Conservation (phyloP, 2,329 filamentous ascomycete genomes). For the Corniculantispora saksenae region DNA sequence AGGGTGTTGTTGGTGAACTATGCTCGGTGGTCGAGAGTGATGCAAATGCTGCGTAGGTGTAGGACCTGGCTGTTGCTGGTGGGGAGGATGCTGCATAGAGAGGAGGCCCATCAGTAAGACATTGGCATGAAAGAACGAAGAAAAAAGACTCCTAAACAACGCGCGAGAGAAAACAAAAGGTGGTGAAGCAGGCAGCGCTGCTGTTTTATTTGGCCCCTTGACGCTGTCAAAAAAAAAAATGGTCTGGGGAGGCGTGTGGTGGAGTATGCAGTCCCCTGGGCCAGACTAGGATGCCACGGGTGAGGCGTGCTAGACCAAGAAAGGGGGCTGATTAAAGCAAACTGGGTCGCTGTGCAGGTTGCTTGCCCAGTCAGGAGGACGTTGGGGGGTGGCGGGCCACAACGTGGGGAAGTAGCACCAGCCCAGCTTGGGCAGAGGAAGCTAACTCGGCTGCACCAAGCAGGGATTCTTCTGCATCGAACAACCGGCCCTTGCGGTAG, state of each 20-base stretch:
- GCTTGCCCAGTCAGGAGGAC: constrained; percentile 20
- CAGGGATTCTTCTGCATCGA: constrained; percentile 18
- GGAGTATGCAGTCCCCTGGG: constrained; percentile 42
- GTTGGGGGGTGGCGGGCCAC: constrained; percentile 20
- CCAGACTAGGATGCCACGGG: constrained; percentile 51
- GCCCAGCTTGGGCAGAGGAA: constrained; percentile 1
- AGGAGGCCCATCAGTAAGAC: constrained; percentile 59
- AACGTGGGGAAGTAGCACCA: constrained; percentile 22
- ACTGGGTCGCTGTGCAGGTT: constrained; percentile 20
- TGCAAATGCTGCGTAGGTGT: constrained; percentile 66
- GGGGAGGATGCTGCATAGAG: constrained; percentile 74
- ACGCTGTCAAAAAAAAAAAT: constrained; percentile 36
- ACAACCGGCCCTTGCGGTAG: constrained; percentile 14
- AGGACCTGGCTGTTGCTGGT: constrained; percentile 69
- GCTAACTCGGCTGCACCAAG: background rate
- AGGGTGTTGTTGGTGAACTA: constrained; percentile 73
- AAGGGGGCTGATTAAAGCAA: constrained; percentile 40
- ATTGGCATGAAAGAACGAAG: constrained; percentile 29
- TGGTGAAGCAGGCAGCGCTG: constrained; percentile 43
- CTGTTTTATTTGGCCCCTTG: constrained; percentile 52
- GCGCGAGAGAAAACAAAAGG: constrained; percentile 40
- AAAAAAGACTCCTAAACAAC: constrained; percentile 22
- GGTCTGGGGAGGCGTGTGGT: constrained; percentile 43
- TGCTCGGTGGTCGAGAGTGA: constrained; percentile 70
- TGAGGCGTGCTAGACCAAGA: constrained; percentile 51